Percentiles rank a stretch among this genome's conserved stretches.
Evolutionary conservation across 1,284 basidiomycete genomes (phyloP).

Genomic region (Quambalaria eucalypti): DNA sequence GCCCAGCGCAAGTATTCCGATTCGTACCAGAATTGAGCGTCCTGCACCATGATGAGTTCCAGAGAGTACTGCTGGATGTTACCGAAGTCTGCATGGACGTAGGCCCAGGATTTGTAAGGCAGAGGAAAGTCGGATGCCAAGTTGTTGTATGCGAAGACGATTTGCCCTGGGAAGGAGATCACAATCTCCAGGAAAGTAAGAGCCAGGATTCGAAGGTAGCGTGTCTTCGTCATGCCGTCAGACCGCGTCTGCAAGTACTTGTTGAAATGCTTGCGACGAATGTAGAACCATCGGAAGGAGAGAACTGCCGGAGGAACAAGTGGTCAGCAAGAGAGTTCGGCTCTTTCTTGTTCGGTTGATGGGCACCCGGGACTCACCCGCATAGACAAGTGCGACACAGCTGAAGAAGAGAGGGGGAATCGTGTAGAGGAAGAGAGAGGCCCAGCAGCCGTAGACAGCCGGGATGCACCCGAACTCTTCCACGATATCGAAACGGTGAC

Average conservation of each 20-base stretch:
- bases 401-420: background rate
- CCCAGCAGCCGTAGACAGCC: background rate
- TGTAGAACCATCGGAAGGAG: background rate
- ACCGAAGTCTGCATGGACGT: background rate
- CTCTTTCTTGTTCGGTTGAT: background rate
- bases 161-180: background rate
- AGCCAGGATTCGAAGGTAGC: constrained; percentile 1
- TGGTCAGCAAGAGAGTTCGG: background rate
- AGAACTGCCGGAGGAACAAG: background rate
- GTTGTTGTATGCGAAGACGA: background rate
- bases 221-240: background rate
- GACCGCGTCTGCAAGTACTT: background rate
- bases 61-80: background rate
- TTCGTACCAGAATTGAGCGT: background rate
- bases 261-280: background rate
- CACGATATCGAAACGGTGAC: background rate
- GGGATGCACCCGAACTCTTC: constrained; percentile 1
- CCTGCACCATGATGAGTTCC: background rate
- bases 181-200: background rate
- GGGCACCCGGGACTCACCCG: background rate
- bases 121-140: background rate
- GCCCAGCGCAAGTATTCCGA: background rate
- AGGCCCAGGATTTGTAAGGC: background rate
- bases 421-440: background rate
- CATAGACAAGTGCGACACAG: background rate